Evolutionary conservation across 768 basidiomycete species (phyloP).

Genomic region (Termitomyces sp.): DNA sequence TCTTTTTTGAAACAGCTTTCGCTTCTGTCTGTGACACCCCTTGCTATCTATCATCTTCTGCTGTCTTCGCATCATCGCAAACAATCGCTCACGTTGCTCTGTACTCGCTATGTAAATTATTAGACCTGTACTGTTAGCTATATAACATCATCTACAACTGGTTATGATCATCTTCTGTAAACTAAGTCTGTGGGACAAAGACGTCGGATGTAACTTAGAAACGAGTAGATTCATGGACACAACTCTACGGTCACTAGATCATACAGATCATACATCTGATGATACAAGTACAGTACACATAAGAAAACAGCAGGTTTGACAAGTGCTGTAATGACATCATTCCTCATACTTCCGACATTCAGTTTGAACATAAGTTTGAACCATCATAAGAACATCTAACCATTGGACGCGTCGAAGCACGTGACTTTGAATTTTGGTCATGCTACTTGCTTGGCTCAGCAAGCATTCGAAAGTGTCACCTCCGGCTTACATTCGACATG

Average conservation of each 20-base stretch:
- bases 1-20: conserved; percentile 2
- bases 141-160: background rate
- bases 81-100: conserved; percentile 9
- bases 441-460: background rate
- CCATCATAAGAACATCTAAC: too few relatives aligned
- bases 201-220: background rate
- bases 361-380: too few relatives aligned
- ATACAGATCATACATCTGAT: background rate
- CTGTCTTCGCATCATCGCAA: conserved; percentile 10
- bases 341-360: too few relatives aligned
- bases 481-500: background rate
- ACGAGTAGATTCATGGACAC: too few relatives aligned
- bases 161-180: too few relatives aligned
- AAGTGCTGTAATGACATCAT: background rate
- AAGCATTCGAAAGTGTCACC: background rate
- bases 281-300: background rate
- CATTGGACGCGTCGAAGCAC: background rate
- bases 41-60: conserved; percentile 14
- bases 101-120: conserved; percentile 13
- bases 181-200: background rate
- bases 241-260: background rate
- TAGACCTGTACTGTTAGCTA: background rate
- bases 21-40: background rate
- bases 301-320: background rate
- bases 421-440: background rate